phyloP scores from a whole-genome alignment of 257 asterid genomes.

The Haberlea rhodopensis region DNA sequence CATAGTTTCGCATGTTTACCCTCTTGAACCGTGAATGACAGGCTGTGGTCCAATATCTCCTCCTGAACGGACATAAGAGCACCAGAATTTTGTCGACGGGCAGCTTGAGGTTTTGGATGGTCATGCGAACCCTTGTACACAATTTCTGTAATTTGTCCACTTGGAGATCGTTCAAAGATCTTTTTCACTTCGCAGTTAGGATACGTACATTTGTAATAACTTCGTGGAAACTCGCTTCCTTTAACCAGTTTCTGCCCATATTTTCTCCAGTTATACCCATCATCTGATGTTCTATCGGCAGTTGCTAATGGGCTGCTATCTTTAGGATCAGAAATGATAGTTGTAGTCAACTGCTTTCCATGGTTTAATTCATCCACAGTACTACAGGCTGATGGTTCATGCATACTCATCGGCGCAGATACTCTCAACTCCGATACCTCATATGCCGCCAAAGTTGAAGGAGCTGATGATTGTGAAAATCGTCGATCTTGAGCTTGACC shows the following conservation, averaged over 20 bases:
- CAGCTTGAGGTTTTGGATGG: conserved; percentile 93
- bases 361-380: conserved; percentile 44
- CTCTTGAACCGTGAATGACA: conserved; percentile 53
- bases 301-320: conserved; percentile 45
- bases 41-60: conserved; percentile 59
- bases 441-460: conserved; percentile 40
- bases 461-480: conserved; percentile 42
- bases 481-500: conserved; percentile 49
- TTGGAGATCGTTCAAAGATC: conserved; percentile 90
- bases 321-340: conserved; percentile 54
- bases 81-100: conserved; percentile 76
- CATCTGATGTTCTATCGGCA: conserved; percentile 81
- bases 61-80: conserved; percentile 68
- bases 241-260: conserved; percentile 97
- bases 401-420: conserved; percentile 38
- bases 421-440: conserved; percentile 26
- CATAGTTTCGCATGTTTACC: conserved; percentile 45
- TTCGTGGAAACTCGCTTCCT: conserved; percentile 97
- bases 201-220: conserved; percentile 93
- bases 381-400: conserved; percentile 39
- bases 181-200: conserved; percentile 96
- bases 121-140: conserved; percentile 94
- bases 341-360: conserved; percentile 39
- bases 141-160: conserved; percentile 88
- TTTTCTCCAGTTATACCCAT: conserved; percentile 96